phyloP scores from a whole-genome alignment of 768 basidiomycete genomes.

The Astraeus odoratus region DNA sequence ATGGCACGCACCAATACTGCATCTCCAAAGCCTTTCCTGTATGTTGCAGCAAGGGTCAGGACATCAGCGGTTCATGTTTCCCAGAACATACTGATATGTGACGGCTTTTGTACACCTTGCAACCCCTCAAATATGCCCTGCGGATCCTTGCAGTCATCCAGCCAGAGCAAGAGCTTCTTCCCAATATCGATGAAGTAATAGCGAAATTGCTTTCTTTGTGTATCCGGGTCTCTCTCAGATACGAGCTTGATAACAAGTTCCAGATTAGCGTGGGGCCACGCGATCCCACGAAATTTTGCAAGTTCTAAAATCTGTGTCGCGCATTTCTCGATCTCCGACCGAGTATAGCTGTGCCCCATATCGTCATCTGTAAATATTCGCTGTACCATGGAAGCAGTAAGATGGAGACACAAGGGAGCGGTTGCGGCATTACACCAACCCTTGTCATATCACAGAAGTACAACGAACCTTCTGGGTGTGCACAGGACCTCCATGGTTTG shows the following conservation, averaged over 20 bases:
- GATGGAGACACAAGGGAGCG: too few relatives aligned
- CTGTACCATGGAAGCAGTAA: too few relatives aligned
- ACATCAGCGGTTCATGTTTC: neutral
- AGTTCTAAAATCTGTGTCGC: too few relatives aligned
- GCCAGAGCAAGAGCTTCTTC: neutral
- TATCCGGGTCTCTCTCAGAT: neutral
- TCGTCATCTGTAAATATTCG: too few relatives aligned
- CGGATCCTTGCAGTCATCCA: neutral
- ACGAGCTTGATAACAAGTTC: neutral
- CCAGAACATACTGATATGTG: neutral
- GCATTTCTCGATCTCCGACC: too few relatives aligned
- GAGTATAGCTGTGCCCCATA: too few relatives aligned
- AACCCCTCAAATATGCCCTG: neutral
- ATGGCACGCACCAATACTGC: neutral
- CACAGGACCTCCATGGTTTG: too few relatives aligned
- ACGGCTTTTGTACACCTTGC: neutral
- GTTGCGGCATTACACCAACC: too few relatives aligned
- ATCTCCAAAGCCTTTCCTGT: neutral
- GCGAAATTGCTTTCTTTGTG: neutral
- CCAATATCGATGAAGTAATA: neutral
- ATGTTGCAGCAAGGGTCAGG: neutral
- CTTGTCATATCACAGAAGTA: too few relatives aligned
- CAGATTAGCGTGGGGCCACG: too few relatives aligned
- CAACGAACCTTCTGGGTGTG: too few relatives aligned
- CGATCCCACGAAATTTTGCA: too few relatives aligned